phyloP scores from a whole-genome alignment of 139 green algal genomes.

The Chlorella sp. region DNA sequence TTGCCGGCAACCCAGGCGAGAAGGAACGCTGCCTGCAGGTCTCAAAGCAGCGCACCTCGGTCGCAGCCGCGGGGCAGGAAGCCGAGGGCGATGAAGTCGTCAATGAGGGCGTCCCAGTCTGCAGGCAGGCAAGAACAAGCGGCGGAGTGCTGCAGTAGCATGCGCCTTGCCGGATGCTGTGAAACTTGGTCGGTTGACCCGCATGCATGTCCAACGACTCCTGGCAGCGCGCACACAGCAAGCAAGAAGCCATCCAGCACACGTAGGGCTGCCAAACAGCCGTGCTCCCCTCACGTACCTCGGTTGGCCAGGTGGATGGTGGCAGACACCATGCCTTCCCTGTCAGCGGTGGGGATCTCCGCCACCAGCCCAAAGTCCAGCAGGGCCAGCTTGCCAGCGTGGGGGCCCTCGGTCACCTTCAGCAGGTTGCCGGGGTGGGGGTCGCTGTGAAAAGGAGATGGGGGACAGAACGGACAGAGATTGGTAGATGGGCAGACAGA shows the following conservation, averaged over 20 bases:
- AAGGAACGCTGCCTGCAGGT: neutral
- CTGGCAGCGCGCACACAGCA: too few species aligned
- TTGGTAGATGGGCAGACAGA: neutral
- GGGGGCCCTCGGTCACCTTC: slow-evolving; percentile 74
- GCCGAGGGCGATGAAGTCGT: slow-evolving; percentile 85
- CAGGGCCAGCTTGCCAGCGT: slow-evolving; percentile 81
- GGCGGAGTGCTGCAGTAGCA: too few species aligned
- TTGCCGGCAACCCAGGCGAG: neutral
- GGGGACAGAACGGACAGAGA: neutral
- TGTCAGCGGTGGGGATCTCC: slow-evolving; percentile 40
- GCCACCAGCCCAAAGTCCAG: slow-evolving; percentile 89
- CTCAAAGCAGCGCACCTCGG: neutral
- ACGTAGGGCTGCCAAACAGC: too few species aligned
- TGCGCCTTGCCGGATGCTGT: too few species aligned
- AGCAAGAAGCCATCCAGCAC: too few species aligned
- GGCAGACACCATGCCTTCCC: slow-evolving; percentile 79
- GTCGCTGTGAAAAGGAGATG: slow-evolving; percentile 40
- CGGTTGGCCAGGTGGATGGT: slow-evolving; percentile 86
- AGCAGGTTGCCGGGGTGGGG: slow-evolving; percentile 77
- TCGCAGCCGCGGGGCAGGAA: slow-evolving; percentile 77
- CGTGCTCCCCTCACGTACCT: too few species aligned
- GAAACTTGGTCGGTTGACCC: too few species aligned
- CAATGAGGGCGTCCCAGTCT: slow-evolving; percentile 77
- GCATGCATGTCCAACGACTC: too few species aligned
- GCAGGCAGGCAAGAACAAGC: too few species aligned